Percentiles rank a stretch among this genome's conserved stretches.
These are phyloP conservation scores for Gnomoniopsis smithogilvyi DNA, from an alignment of 2,329 filamentous ascomycete species.

Conservation along the genomic window DNA sequence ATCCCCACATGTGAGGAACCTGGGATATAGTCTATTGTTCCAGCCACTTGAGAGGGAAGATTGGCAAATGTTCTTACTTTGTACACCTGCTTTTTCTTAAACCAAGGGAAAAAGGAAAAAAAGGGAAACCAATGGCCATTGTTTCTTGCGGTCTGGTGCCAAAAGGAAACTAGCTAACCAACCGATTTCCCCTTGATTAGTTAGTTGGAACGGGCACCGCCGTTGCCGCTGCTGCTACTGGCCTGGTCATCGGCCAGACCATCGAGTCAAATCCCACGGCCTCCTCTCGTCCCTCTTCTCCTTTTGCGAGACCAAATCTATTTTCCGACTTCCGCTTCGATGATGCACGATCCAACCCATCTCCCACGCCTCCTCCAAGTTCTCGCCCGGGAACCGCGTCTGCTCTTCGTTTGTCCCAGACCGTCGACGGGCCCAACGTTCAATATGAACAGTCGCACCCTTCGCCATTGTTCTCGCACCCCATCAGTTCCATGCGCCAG, in stretches of 20 bases:
- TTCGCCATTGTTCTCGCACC: slow-evolving; percentile 24
- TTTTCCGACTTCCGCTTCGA: slow-evolving; percentile 25
- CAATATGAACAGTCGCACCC: slow-evolving; percentile 19
- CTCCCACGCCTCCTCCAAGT: slow-evolving; percentile 24
- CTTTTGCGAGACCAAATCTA: slow-evolving; percentile 25
- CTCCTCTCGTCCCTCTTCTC: slow-evolving; percentile 28
- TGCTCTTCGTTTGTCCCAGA: slow-evolving; percentile 32
- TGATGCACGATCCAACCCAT: slow-evolving; percentile 13
- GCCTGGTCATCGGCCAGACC: slow-evolving; percentile 57
- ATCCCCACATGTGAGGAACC: neutral
- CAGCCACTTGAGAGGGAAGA: neutral
- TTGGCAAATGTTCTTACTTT: neutral
- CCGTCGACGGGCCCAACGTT: slow-evolving; percentile 25
- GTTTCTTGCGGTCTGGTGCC: neutral
- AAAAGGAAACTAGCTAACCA: slow-evolving; percentile 7
- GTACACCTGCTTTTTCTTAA: neutral
- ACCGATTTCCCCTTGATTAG: slow-evolving; percentile 29
- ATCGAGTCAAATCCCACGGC: slow-evolving; percentile 33
- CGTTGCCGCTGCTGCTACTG: slow-evolving; percentile 57
- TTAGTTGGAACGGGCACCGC: slow-evolving; percentile 61
- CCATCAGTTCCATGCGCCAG: slow-evolving; percentile 26
- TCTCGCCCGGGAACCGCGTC: slow-evolving; percentile 44
- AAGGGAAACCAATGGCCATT: too few species aligned
- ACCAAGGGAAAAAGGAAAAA: too few species aligned
- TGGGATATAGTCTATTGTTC: neutral